Conservation (phyloP, 306 rosid species). For the Cotoneaster glaucophyllus region DNA sequence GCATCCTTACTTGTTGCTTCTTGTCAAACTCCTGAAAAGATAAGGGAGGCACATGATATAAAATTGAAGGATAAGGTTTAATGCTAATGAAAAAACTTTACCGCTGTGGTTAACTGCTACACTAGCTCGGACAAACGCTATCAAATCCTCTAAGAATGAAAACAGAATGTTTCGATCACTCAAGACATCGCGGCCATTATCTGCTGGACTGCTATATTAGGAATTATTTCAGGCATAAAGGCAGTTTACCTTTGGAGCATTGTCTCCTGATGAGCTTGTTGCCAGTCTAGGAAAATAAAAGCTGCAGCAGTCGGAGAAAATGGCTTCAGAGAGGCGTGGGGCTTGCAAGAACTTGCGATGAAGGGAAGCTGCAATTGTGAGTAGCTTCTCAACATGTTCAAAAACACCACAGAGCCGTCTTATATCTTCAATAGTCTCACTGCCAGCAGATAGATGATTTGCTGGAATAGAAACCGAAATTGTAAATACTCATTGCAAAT, state of each 20-base stretch:
- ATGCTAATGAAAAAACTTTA: not conserved
- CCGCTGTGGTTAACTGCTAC: not conserved
- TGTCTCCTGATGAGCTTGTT: slow-evolving; percentile 35
- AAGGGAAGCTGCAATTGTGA: slow-evolving; percentile 77
- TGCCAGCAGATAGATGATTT: slow-evolving; percentile 51
- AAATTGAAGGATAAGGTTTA: not conserved
- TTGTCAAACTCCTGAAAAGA: slow-evolving; percentile 61
- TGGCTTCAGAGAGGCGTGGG: slow-evolving; percentile 70
- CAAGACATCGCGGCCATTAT: not conserved
- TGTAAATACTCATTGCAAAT: not conserved
- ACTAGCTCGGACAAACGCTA: not conserved
- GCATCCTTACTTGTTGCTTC: slow-evolving; percentile 45
- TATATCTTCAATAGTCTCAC: slow-evolving; percentile 68
- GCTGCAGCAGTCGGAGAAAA: slow-evolving; percentile 59
- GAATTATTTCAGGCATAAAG: not conserved
- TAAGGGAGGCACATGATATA: not conserved
- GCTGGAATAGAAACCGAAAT: slow-evolving; percentile 45
- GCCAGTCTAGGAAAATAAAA: slow-evolving; percentile 64
- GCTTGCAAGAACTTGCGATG: slow-evolving; percentile 71
- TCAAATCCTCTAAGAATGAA: not conserved
- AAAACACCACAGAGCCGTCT: slow-evolving; percentile 56
- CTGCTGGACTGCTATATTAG: not conserved
- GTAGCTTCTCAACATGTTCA: slow-evolving; percentile 73
- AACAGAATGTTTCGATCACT: not conserved
- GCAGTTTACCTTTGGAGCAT: slow-evolving; percentile 44